These are phyloP conservation scores for Przewalskia tangutica DNA, from an alignment of 257 asterid genomes.

Conservation along the genomic window DNA sequence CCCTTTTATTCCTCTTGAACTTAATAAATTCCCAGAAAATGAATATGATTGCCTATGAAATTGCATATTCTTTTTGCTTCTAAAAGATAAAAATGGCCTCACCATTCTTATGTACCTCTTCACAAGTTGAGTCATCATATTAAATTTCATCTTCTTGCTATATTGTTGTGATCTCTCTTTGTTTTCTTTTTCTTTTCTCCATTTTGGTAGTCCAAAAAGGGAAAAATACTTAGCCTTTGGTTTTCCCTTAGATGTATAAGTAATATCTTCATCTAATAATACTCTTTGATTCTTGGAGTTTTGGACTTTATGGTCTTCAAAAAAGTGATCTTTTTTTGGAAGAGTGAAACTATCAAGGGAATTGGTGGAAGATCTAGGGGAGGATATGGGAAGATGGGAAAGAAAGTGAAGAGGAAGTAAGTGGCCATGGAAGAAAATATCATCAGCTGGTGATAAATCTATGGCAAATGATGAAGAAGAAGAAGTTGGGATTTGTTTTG, in stretches of 20 bases:
- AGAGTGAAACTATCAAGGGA: slow-evolving; percentile 57
- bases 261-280: not conserved
- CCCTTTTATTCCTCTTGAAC: slow-evolving; percentile 15
- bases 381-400: slow-evolving; percentile 58
- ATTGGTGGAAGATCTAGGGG: slow-evolving; percentile 68
- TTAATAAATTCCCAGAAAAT: slow-evolving; percentile 50
- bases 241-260: slow-evolving; percentile 13
- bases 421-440: slow-evolving; percentile 92
- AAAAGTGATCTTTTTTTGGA: slow-evolving; percentile 29
- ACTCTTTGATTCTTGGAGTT: not conserved
- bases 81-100: slow-evolving; percentile 39
- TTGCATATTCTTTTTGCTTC: slow-evolving; percentile 12
- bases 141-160: slow-evolving; percentile 38
- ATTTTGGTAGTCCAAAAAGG: slow-evolving; percentile 35
- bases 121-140: slow-evolving; percentile 25
- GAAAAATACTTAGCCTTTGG: slow-evolving; percentile 52
- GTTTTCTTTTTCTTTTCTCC: slow-evolving; percentile 31
- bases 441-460: slow-evolving; percentile 92
- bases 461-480: slow-evolving; percentile 34
- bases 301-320: slow-evolving; percentile 4
- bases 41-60: slow-evolving; percentile 36
- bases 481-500: not conserved
- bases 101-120: slow-evolving; percentile 58
- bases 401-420: slow-evolving; percentile 83
- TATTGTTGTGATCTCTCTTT: slow-evolving; percentile 16